Evolutionary conservation across 2,329 filamentous ascomycete genomes (phyloP).

Genomic region (Ceratocystiopsis brevicomis): DNA sequence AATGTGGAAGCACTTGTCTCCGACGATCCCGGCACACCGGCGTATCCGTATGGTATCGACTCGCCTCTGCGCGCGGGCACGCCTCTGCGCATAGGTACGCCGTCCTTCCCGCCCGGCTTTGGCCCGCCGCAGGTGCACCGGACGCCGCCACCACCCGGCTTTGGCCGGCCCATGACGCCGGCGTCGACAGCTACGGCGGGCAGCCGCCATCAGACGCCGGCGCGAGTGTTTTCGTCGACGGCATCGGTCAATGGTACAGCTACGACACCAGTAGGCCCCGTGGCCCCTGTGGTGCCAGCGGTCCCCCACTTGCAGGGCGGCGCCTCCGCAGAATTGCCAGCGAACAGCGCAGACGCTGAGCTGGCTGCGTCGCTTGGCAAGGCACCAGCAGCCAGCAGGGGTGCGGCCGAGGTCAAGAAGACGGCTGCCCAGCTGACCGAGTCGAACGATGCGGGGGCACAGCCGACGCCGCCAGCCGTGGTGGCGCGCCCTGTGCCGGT

Average conservation of each 20-base stretch:
- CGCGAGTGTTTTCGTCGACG: not conserved
- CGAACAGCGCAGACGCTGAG: too few species aligned
- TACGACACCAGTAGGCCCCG: too few species aligned
- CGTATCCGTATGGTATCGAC: conserved; percentile 7
- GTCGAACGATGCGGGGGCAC: not conserved
- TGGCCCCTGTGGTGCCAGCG: too few species aligned
- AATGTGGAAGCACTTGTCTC: conserved; percentile 53
- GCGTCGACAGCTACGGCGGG: not conserved
- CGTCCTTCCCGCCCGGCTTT: conserved; percentile 26
- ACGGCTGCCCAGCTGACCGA: not conserved
- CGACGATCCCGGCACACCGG: conserved; percentile 23
- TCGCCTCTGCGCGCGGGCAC: conserved; percentile 14
- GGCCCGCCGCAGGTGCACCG: conserved; percentile 9
- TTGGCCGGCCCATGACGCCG: conserved; percentile 6
- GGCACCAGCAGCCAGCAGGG: not conserved
- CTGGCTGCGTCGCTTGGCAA: too few species aligned
- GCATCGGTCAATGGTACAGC: not conserved
- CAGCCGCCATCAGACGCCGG: too few species aligned
- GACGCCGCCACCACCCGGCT: conserved; percentile 14
- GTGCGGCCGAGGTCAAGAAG: not conserved
- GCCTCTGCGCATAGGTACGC: conserved; percentile 11
- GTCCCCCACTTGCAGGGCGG: too few species aligned
- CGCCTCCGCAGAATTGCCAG: too few species aligned
- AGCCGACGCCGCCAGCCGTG: not conserved
- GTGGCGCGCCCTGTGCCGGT: conserved; percentile 10